phyloP scores from a whole-genome alignment of 2,329 filamentous ascomycete genomes.

The Dactylellina sp. region DNA sequence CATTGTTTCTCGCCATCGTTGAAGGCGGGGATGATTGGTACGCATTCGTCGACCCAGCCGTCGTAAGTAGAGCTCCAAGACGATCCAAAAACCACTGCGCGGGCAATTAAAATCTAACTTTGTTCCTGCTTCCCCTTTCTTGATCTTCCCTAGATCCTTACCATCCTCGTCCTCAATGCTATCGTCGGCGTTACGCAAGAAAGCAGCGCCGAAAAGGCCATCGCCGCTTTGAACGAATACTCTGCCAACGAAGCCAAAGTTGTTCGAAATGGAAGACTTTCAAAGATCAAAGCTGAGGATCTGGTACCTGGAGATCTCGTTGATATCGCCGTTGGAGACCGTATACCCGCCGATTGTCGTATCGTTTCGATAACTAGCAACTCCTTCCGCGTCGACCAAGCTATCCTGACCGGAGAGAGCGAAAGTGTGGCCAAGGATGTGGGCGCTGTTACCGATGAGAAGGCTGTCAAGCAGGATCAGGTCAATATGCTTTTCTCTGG shows the following conservation, averaged over 20 bases:
- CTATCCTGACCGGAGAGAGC: slow-evolving; percentile 95
- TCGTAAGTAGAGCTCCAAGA: slow-evolving; percentile 72
- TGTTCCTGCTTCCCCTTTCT: background rate
- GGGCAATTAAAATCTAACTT: too few relatives aligned
- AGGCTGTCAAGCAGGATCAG: slow-evolving; percentile 97
- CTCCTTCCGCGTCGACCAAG: slow-evolving; percentile 95
- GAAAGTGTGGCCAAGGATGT: slow-evolving; percentile 93
- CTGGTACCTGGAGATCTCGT: slow-evolving; percentile 94
- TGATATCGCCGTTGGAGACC: slow-evolving; percentile 86
- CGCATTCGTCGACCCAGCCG: slow-evolving; percentile 93
- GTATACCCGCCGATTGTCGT: slow-evolving; percentile 94
- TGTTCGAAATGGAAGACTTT: slow-evolving; percentile 82
- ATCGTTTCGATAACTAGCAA: slow-evolving; percentile 93
- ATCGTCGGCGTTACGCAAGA: slow-evolving; percentile 98
- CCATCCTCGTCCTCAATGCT: slow-evolving; percentile 94
- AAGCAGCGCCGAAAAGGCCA: slow-evolving; percentile 97
- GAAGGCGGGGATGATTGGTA: slow-evolving; percentile 95
- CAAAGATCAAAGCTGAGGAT: slow-evolving; percentile 92
- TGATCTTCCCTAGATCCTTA: slow-evolving; percentile 77
- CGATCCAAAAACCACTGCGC: too few relatives aligned
- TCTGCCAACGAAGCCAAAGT: slow-evolving; percentile 98
- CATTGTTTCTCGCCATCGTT: slow-evolving; percentile 91
- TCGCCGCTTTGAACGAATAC: slow-evolving; percentile 97
- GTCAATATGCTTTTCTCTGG: slow-evolving; percentile 98
- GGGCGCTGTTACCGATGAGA: slow-evolving; percentile 75